These are phyloP conservation scores for Sarocladium strictum DNA, from an alignment of 2,329 filamentous ascomycete genomes.

Conservation along the genomic window DNA sequence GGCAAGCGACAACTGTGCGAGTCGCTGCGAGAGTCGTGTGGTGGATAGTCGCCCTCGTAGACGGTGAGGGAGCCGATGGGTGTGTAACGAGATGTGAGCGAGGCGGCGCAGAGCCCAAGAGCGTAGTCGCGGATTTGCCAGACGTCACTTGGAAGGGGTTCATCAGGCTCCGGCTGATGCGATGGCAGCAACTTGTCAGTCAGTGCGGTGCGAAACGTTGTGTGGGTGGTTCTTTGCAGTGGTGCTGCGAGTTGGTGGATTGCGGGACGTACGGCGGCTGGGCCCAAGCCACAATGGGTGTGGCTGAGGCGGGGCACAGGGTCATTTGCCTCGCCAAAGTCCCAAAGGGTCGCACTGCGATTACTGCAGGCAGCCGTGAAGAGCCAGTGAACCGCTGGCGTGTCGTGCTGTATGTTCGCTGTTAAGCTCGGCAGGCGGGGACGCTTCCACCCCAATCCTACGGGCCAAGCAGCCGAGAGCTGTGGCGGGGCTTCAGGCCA, in stretches of 20 bases:
- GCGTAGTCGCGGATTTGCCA: conserved; percentile 6
- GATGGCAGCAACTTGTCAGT: neutral
- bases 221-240: conserved; percentile 1
- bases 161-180: conserved; percentile 7
- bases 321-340: neutral
- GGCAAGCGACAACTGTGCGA: neutral
- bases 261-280: neutral
- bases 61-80: neutral
- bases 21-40: neutral
- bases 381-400: neutral
- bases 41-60: neutral
- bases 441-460: too few relatives aligned
- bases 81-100: neutral
- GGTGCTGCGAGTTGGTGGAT: neutral
- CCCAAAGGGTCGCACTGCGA: neutral
- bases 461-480: neutral
- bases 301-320: neutral
- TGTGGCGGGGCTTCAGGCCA: neutral
- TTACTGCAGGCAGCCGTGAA: too few relatives aligned
- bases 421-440: neutral
- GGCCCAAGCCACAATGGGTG: neutral
- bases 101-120: neutral
- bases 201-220: neutral
- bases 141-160: conserved; percentile 6
- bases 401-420: neutral